Percentiles rank a stretch among this genome's conserved stretches.
phyloP scores from a whole-genome alignment of 176 grass and related monocot genomes.

The Triticum monococcum region DNA sequence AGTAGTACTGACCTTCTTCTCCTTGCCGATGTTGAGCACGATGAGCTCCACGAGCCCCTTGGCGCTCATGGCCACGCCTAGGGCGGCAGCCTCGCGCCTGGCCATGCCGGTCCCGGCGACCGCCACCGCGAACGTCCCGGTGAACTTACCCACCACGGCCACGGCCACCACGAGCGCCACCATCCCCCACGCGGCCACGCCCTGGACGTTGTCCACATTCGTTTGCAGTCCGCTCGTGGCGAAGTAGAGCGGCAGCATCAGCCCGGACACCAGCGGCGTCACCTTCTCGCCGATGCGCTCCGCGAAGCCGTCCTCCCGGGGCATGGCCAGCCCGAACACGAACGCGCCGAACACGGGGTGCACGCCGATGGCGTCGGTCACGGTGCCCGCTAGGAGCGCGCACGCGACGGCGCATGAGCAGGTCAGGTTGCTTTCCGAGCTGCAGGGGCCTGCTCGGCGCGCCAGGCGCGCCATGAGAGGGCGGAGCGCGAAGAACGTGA shows the following conservation, averaged over 20 bases:
- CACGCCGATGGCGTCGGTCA: constrained; percentile 58
- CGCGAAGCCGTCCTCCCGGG: constrained; percentile 44
- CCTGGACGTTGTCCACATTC: constrained; percentile 43
- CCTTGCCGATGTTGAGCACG: constrained; percentile 75
- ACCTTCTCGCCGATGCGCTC: constrained; percentile 38
- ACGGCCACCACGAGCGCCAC: constrained; percentile 45
- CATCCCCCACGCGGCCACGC: constrained; percentile 46
- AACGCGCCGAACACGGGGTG: constrained; percentile 66
- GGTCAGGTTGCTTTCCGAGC: constrained; percentile 27
- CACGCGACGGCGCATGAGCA: constrained; percentile 1
- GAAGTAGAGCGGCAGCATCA: constrained; percentile 71
- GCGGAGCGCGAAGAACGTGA: constrained; percentile 19
- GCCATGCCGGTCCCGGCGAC: constrained; percentile 44
- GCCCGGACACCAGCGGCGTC: constrained; percentile 46
- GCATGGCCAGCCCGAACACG: constrained; percentile 56
- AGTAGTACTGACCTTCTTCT: constrained; percentile 44
- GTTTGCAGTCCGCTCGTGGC: constrained; percentile 62
- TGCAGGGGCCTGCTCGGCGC: not conserved
- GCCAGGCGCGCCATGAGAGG: constrained; percentile 58
- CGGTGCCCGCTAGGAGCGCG: constrained; percentile 23
- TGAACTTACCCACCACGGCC: constrained; percentile 46
- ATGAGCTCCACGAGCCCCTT: constrained; percentile 81
- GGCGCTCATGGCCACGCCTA: constrained; percentile 65
- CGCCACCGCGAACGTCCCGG: constrained; percentile 51
- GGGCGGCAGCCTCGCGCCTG: constrained; percentile 38